phyloP scores from a whole-genome alignment of 331 rosid species.

The Erythrophleum ivorense region DNA sequence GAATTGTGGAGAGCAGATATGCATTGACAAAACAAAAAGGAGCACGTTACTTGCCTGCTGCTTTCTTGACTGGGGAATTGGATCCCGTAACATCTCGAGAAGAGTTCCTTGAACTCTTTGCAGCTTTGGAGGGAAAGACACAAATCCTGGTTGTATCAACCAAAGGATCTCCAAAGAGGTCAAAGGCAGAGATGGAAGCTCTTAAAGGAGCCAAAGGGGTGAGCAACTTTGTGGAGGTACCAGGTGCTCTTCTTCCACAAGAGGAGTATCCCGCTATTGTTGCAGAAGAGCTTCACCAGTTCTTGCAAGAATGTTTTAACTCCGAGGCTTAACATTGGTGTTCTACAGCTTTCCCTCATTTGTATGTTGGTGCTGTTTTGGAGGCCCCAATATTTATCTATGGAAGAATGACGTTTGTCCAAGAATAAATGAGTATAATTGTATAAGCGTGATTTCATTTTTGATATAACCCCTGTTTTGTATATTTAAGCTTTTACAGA shows the following conservation, averaged over 20 bases:
- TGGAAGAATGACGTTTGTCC: conserved; percentile 30
- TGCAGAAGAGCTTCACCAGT: conserved; percentile 78
- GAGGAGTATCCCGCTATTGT: conserved; percentile 83
- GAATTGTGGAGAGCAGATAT: conserved; percentile 75
- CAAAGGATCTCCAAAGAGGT: conserved; percentile 85
- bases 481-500: not conserved
- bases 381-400: not conserved
- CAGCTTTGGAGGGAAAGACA: conserved; percentile 67
- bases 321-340: conserved; percentile 30
- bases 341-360: conserved; percentile 19
- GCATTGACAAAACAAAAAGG: conserved; percentile 81
- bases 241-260: conserved; percentile 98
- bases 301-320: conserved; percentile 67
- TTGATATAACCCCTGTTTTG: not conserved
- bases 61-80: conserved; percentile 80
- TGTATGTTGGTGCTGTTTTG: not conserved
- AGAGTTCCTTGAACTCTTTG: conserved; percentile 80
- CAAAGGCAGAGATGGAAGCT: conserved; percentile 98
- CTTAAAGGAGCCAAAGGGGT: conserved; percentile 86
- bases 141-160: conserved; percentile 75
- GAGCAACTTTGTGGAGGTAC: conserved; percentile 80
- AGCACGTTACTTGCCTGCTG: conserved; percentile 86
- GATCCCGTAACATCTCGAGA: conserved; percentile 87
- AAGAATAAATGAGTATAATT: conserved; percentile 24
- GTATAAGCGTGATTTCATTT: conserved; percentile 34